phyloP scores from a whole-genome alignment of 1,284 basidiomycete genomes.

The Pholiota adiposa region DNA sequence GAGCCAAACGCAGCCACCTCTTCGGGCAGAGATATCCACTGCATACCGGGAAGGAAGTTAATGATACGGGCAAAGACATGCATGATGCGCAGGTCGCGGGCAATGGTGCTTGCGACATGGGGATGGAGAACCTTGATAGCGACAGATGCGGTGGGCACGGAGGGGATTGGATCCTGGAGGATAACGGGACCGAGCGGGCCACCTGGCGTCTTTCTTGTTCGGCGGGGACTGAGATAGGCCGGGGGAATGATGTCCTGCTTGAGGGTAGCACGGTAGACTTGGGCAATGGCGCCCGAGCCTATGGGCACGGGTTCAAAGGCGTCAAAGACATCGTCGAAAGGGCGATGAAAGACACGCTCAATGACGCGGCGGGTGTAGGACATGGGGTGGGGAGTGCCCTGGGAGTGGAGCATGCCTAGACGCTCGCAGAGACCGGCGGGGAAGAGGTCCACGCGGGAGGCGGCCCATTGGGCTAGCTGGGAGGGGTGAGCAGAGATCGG shows the following conservation, averaged over 20 bases:
- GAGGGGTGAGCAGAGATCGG: conserved; percentile 4
- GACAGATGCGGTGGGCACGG: conserved; percentile 80
- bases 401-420: conserved; percentile 90
- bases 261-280: conserved; percentile 91
- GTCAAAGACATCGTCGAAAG: conserved; percentile 91
- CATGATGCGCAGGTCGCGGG: conserved; percentile 94
- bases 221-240: conserved; percentile 74
- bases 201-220: conserved; percentile 50
- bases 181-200: conserved; percentile 58
- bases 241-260: conserved; percentile 84
- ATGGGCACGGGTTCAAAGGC: conserved; percentile 89
- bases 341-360: conserved; percentile 81
- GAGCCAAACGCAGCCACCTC: conserved; percentile 93
- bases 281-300: conserved; percentile 97
- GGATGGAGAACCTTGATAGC: conserved; percentile 98
- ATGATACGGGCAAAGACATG: conserved; percentile 86
- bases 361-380: conserved; percentile 84
- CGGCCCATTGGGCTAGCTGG: conserved; percentile 98
- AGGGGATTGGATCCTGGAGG: conserved; percentile 62
- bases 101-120: conserved; percentile 79
- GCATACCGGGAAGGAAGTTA: conserved; percentile 87
- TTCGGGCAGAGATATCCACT: conserved; percentile 96
- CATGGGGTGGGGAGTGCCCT: conserved; percentile 84
- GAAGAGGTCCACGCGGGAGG: conserved; percentile 93
- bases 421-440: conserved; percentile 89